Evolutionary conservation across 2,329 filamentous ascomycete genomes (phyloP), one percentile per base, ranked within the genome.

Genomic region (Emericellopsis cladophorae): DNA sequence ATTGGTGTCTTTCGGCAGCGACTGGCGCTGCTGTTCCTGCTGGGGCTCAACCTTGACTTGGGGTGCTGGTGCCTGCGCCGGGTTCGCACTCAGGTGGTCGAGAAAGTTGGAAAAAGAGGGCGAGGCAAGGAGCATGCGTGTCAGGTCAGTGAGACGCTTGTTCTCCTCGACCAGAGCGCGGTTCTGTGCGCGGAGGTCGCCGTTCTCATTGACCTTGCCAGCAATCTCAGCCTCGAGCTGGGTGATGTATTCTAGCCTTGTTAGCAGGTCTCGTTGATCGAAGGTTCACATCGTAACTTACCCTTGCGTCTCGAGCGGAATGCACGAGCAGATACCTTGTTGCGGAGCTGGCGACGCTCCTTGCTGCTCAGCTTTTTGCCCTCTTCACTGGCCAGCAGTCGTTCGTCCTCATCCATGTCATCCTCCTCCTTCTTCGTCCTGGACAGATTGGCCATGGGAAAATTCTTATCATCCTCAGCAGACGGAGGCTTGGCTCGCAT

Each of bases 311-410:
- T 75, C n/a, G 89, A 95, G 42, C 92, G 84, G 79, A 98, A 98
- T 40, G 90, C 90, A 51, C 92, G 86, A 46, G 92, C 92, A 34
- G 92, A 98, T 5, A 98, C 92, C 67, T 98, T 98, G 75, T 98
- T 98, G 48, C 92, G 79, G n/a, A 98, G 74, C 63, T 96, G 92
- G 50, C 92, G 81, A 45, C 92, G 81, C 65, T 96, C 89, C 67
- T 96, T 96, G 70, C 87, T 94, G 64, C 81, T 92, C n/a, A 98
- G 75, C 70, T 95, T 95, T 80, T 98, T 98, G 54, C 90, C 92
- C 65, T 95, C 90, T 54, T 98, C 92, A 45, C 88, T 95, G n/a
- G 87, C 87, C 18, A 95, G 71, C 9, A 95, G 71, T 49, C 86
- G 76, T 70, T 96, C 92, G 53, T 96, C 92, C 60, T 95, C 90